These are phyloP conservation scores for Quercus rubra DNA, from an alignment of 306 rosid genomes.

Conservation along the genomic window DNA sequence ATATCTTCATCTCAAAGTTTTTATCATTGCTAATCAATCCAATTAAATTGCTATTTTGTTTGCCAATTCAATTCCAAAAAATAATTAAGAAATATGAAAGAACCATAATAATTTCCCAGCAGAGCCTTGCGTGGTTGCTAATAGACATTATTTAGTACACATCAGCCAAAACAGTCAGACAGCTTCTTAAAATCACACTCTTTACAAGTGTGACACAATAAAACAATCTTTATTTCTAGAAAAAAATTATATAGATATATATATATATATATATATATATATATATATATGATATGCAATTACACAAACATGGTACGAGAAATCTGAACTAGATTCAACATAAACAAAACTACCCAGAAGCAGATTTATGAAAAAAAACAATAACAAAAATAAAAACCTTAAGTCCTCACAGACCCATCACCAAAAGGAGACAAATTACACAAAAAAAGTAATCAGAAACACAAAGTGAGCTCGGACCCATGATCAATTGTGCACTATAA, in stretches of 20 bases:
- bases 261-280: too few species aligned
- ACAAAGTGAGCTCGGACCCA: not conserved
- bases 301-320: not conserved
- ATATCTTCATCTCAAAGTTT: not conserved
- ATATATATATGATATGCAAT: too few species aligned
- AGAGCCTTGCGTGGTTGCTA: not conserved
- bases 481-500: conserved; percentile 20
- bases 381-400: not conserved
- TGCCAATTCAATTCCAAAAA: not conserved
- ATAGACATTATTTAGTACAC: not conserved
- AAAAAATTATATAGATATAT: too few species aligned
- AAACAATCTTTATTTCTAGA: too few species aligned
- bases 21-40: not conserved
- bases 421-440: not conserved
- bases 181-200: too few species aligned
- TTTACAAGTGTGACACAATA: too few species aligned
- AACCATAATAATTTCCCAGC: not conserved
- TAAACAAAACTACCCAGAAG: not conserved
- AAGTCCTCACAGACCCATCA: conserved; percentile 16
- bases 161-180: not conserved
- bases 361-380: not conserved
- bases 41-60: not conserved
- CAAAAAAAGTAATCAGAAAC: not conserved
- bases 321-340: not conserved
- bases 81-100: not conserved